Evolutionary conservation across 2,329 filamentous ascomycete genomes (phyloP), one percentile per base, ranked within the genome.

Genomic region (Talaromyces funiculosus): DNA sequence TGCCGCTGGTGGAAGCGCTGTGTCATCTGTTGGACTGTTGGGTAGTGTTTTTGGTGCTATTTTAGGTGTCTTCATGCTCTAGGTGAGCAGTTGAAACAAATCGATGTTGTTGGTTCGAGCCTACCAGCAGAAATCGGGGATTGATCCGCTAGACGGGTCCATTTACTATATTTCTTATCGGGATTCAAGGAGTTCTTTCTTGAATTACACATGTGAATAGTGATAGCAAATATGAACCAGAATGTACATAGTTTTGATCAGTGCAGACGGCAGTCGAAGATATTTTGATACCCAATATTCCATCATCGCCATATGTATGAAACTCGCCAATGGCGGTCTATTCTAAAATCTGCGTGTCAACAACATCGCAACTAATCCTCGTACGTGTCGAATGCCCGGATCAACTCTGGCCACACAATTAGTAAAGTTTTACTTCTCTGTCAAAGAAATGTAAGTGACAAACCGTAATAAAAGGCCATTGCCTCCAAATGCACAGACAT

Each of bases 401-500:
- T 63, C 35, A 63, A 53, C 33, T 63, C 62, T 63, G 20, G 31
- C 9, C 31, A 20, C 22, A 10, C 22, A 20, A 8, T 61, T 42
- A 62, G 61, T 29, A 33, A 26, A 24, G 20, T 5, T 5, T 20
- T 3, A 35, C 9, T 10, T n/a, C 16, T 29, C 0, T 14, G 16
- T 14, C 43, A 29, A 45, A 40, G 37, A 7, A 35, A 45, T 10
- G 26, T 29, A 20, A 18, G 57, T 31, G 37, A 64, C 65, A 59
- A 67, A 77, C 74, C 75, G 57, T 78, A 78, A 63, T 79, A 77
- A 26, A 78, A 63, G 66, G 74, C 74, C 59, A 78, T 70, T 0
- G 68, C 75, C 62, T 79, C 76, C 42, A 79, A 59, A 67, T 80
- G 77, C 18, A 75, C 75, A 62, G 70, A 68, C 53, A 79, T 72